A percentile compares a stretch with the other conserved stretches of the same genome.
Evolutionary conservation across 805 yeast genomes (phyloP).

Genomic region (Cyberlindnera japonica): DNA sequence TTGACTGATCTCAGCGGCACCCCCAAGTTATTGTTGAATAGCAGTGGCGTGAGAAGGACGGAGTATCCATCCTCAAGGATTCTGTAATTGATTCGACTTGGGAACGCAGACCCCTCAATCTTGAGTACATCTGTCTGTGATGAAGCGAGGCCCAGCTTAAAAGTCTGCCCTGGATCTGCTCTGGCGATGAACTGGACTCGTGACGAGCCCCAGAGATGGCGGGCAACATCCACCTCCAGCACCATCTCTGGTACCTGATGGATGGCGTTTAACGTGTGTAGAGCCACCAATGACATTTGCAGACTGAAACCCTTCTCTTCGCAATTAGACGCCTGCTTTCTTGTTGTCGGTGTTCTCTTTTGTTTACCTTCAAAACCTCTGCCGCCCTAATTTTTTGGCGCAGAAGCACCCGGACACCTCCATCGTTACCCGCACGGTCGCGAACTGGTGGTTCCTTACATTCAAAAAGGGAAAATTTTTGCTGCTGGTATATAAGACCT

Average conservation of each 20-base stretch:
- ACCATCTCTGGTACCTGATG: background rate
- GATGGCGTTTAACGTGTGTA: constrained; percentile 12
- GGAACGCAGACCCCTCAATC: constrained; percentile 32
- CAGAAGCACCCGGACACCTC: constrained; percentile 5
- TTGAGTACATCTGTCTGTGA: constrained; percentile 26
- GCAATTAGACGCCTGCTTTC: background rate
- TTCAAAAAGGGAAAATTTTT: background rate
- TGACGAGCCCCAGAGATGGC: constrained; percentile 22
- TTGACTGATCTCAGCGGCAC: constrained; percentile 20
- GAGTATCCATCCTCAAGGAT: constrained; percentile 19
- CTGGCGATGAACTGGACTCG: constrained; percentile 1
- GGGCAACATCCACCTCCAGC: constrained; percentile 24
- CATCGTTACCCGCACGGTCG: constrained; percentile 1
- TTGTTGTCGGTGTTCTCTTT: background rate
- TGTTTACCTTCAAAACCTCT: constrained; percentile 5
- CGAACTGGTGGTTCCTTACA: background rate
- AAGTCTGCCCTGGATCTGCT: constrained; percentile 22
- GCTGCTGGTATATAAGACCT: too few species aligned
- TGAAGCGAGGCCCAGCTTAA: constrained; percentile 17
- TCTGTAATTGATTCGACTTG: constrained; percentile 30
- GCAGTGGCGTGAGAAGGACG: constrained; percentile 21
- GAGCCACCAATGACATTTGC: constrained; percentile 15
- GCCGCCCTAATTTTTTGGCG: constrained; percentile 3
- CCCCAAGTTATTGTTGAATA: constrained; percentile 23
- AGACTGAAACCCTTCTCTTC: background rate